Percentiles rank a stretch among this genome's conserved stretches.
Evolutionary conservation across 495 filamentous ascomycete genomes (phyloP).

Genomic region (Aspergillus leporis): DNA sequence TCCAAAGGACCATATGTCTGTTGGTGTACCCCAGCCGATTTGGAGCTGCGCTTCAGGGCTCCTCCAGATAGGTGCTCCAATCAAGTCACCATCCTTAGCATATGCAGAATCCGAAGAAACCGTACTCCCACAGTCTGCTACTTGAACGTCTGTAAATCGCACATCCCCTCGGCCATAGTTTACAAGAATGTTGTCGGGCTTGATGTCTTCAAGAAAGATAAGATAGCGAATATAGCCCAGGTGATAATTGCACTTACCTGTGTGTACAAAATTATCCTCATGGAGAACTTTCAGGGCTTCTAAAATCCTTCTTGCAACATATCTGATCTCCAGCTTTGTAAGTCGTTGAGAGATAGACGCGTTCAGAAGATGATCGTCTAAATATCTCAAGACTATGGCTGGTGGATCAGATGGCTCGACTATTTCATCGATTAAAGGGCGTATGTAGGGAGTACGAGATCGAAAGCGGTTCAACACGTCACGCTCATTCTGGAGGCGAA

Average conservation of each 20-base stretch:
- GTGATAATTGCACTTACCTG: constrained; percentile 6
- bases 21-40: constrained; percentile 35
- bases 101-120: constrained; percentile 34
- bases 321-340: constrained; percentile 11
- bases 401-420: constrained; percentile 36
- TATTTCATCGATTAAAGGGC: constrained; percentile 40
- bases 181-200: constrained; percentile 43
- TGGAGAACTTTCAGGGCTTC: constrained; percentile 14
- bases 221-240: too few relatives aligned
- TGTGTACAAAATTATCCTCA: constrained; percentile 11
- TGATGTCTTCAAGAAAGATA: constrained; percentile 45
- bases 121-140: constrained; percentile 41
- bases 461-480: constrained; percentile 41
- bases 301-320: constrained; percentile 12
- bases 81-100: constrained; percentile 36
- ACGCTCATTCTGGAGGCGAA: constrained; percentile 40
- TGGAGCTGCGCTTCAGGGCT: constrained; percentile 40
- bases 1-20: constrained; percentile 50
- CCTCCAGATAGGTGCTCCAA: constrained; percentile 37
- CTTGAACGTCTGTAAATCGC: constrained; percentile 40
- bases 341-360: constrained; percentile 37
- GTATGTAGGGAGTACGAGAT: constrained; percentile 23
- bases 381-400: constrained; percentile 37
- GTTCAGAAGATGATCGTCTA: constrained; percentile 38
- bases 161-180: constrained; percentile 31